Percentiles rank a stretch among this genome's conserved stretches.
These are phyloP conservation scores for Alloteropsis semialata DNA, from an alignment of 176 grass and related monocot species.

Conservation along the genomic window DNA sequence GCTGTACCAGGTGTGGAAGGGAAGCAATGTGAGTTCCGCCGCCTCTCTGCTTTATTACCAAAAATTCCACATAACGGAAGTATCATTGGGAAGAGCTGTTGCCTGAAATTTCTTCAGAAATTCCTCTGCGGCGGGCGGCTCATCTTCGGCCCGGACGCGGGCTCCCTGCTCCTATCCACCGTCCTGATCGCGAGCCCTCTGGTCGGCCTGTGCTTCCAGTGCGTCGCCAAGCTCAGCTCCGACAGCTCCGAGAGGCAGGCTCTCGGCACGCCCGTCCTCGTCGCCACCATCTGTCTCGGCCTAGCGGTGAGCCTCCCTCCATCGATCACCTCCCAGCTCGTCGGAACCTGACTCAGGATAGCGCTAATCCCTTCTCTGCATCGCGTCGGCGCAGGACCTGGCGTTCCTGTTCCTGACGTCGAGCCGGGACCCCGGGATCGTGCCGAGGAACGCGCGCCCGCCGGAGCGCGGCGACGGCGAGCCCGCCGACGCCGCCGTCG, in stretches of 20 bases:
- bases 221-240: slow-evolving; percentile 53
- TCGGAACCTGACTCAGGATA: neutral
- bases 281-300: slow-evolving; percentile 10
- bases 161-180: slow-evolving; percentile 63
- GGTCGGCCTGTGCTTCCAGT: slow-evolving; percentile 63
- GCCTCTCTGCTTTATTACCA: neutral
- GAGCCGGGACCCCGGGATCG: slow-evolving; percentile 85
- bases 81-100: neutral
- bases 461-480: slow-evolving; percentile 21
- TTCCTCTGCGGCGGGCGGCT: slow-evolving; percentile 78
- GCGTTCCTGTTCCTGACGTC: slow-evolving; percentile 76
- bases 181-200: slow-evolving; percentile 55
- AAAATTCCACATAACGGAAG: neutral
- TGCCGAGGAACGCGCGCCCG: slow-evolving; percentile 68
- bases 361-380: neutral
- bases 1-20: slow-evolving; percentile 86
- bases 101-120: slow-evolving; percentile 44
- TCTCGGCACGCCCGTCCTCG: slow-evolving; percentile 28
- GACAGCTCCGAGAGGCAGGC: slow-evolving; percentile 10
- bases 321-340: neutral
- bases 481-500: neutral
- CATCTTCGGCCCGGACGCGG: slow-evolving; percentile 86
- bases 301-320: slow-evolving; percentile 33
- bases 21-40: slow-evolving; percentile 60
- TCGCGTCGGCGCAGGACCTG: slow-evolving; percentile 36